Evolutionary conservation across 1,284 basidiomycete genomes (phyloP).

Genomic region (Cerioporus squamosus): DNA sequence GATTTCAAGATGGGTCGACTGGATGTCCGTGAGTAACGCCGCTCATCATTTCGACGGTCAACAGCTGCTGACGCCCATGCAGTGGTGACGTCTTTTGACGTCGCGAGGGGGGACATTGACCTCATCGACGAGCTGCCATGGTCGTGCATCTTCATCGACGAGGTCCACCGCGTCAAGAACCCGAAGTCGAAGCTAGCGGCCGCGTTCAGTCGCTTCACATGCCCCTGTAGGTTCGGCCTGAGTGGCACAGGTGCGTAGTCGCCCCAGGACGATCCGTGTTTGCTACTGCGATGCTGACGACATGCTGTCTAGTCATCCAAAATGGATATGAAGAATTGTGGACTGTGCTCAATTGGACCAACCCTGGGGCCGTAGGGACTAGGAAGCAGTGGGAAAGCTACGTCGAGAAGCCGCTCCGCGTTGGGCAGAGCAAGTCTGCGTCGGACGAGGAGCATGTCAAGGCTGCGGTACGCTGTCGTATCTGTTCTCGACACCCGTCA

Average conservation of each 20-base stretch:
- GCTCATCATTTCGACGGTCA: background rate
- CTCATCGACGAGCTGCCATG: constrained; percentile 65
- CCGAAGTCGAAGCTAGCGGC: constrained; percentile 60
- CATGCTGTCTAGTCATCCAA: constrained; percentile 72
- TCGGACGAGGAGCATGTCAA: constrained; percentile 64
- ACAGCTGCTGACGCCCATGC: background rate
- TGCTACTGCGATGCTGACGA: background rate
- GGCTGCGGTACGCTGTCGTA: constrained; percentile 48
- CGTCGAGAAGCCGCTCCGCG: constrained; percentile 67
- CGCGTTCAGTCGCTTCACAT: constrained; percentile 69
- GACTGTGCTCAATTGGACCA: constrained; percentile 84
- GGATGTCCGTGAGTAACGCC: constrained; percentile 68
- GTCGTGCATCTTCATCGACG: constrained; percentile 80
- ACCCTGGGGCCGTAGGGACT: constrained; percentile 70
- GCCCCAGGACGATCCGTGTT: background rate
- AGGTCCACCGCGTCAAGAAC: constrained; percentile 85
- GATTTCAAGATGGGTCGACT: constrained; percentile 78
- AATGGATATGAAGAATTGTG: constrained; percentile 86
- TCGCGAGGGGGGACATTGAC: constrained; percentile 69
- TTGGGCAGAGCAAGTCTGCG: constrained; percentile 70
- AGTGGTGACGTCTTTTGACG: constrained; percentile 78
- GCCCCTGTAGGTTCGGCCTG: constrained; percentile 71
- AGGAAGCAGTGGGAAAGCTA: constrained; percentile 70
- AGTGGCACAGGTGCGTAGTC: constrained; percentile 54
- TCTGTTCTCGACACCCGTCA: background rate